Evolutionary conservation across 257 asterid genomes (phyloP).

Genomic region (Datura wrightii): DNA sequence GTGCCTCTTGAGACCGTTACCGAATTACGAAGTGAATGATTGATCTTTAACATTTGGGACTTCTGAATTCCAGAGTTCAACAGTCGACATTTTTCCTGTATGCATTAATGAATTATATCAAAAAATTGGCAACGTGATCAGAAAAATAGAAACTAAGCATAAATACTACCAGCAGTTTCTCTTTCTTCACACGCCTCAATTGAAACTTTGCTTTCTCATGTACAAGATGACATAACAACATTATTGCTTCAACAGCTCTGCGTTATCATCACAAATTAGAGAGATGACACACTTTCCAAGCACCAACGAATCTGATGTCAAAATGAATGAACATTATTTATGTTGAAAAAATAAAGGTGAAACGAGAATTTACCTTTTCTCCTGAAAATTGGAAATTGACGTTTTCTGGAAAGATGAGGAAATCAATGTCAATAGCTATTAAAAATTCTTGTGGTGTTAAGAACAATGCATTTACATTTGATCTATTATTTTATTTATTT

Average conservation of each 20-base stretch:
- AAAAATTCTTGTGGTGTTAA: constrained; percentile 3
- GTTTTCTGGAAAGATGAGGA: constrained; percentile 59
- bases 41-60: constrained; percentile 51
- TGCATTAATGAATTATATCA: constrained; percentile 38
- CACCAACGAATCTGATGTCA: neutral
- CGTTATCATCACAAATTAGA: constrained; percentile 40
- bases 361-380: constrained; percentile 59
- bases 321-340: neutral
- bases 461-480: constrained; percentile 14
- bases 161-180: constrained; percentile 67
- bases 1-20: constrained; percentile 37
- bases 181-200: constrained; percentile 64
- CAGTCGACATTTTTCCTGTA: constrained; percentile 66
- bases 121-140: constrained; percentile 12
- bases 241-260: constrained; percentile 67
- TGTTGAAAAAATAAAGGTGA: constrained; percentile 7
- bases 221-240: constrained; percentile 60
- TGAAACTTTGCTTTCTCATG: constrained; percentile 69
- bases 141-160: constrained; percentile 33
- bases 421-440: constrained; percentile 27
- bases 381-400: constrained; percentile 46
- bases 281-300: neutral
- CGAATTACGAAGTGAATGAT: constrained; percentile 42
- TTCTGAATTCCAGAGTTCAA: constrained; percentile 65
- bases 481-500: neutral